These are phyloP conservation scores for Citrus medica DNA, from an alignment of 345 rosid genomes.

Conservation along the genomic window DNA sequence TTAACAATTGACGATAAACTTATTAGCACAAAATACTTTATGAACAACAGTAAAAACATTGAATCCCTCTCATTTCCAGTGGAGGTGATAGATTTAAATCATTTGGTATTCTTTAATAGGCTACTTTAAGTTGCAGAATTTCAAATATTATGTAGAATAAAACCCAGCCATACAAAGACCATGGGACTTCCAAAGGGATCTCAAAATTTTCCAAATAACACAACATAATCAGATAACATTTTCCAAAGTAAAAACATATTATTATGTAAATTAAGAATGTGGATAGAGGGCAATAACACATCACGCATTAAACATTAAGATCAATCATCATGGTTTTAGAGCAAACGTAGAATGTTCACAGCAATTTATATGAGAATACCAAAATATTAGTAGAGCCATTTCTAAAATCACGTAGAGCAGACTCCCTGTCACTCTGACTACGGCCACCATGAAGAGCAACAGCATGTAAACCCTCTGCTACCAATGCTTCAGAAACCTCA, in stretches of 20 bases:
- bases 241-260: neutral
- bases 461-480: conserved; percentile 40
- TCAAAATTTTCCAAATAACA: neutral
- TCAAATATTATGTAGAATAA: neutral
- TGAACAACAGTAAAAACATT: no score
- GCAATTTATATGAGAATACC: conserved; percentile 20
- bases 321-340: neutral
- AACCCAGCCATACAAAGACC: neutral
- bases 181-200: neutral
- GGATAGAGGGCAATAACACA: neutral
- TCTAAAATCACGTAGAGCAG: conserved; percentile 40
- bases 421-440: conserved; percentile 40
- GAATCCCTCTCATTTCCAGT: no score
- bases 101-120: neutral
- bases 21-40: neutral
- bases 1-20: neutral
- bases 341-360: neutral
- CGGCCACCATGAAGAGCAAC: conserved; percentile 43
- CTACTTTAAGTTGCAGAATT: neutral
- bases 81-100: neutral
- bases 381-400: conserved; percentile 30
- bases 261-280: neutral
- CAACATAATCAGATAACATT: neutral
- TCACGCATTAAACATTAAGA: neutral
- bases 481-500: conserved; percentile 38